Base-by-base conservation (phyloP, 192 early-diverging fungal species). In the Diversispora epigaea region DNA sequence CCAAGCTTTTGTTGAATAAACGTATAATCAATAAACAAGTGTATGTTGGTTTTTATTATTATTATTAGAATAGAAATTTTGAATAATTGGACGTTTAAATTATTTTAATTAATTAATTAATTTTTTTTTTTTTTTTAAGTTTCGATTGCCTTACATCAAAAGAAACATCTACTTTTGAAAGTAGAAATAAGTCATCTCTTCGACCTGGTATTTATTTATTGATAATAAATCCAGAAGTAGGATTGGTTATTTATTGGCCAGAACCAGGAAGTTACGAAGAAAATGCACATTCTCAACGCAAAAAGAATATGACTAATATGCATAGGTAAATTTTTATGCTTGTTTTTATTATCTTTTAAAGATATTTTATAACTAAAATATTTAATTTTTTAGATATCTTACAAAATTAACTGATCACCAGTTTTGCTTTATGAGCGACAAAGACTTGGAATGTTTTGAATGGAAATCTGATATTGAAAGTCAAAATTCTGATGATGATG, bases 241-340 rank as follows among this genome's bases (percentile, higher is more conserved):
- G 69, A 0, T 72, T 77, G 22, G 49, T 77, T 14, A 54, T 77
- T 62, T 58, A 73, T 62, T 77, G 76, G 73, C 47, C 57, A 5
- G 73, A 75, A 40, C 5, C 44, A 41, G 73, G 62, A 12, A 65
- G 73, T 52, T 77, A 72, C 64, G 76, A 70, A 8, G 62, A 71
- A 8, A 73, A 47, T 45, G 76, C 68, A 4, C 52, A 70, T 21
- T 58, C 58, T 4, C 44, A 77, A 49, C 46, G 41, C 14, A 71
- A 77, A 39, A 77, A 77, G 62, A 77, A 77, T 65, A 62, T 77
- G 70, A 73, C 63, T 9, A 77, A 77, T 50, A 21, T 77, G 17
- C 76, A 77, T 40, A 54, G 76, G 76, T 73, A 72, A 21, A 50
- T 46, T 58, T 22, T 19, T 76, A 1, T 21, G n/a, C 4, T 4